phyloP scores from a whole-genome alignment of 164 flowering plant species.

The Nymphaea thermarum region DNA sequence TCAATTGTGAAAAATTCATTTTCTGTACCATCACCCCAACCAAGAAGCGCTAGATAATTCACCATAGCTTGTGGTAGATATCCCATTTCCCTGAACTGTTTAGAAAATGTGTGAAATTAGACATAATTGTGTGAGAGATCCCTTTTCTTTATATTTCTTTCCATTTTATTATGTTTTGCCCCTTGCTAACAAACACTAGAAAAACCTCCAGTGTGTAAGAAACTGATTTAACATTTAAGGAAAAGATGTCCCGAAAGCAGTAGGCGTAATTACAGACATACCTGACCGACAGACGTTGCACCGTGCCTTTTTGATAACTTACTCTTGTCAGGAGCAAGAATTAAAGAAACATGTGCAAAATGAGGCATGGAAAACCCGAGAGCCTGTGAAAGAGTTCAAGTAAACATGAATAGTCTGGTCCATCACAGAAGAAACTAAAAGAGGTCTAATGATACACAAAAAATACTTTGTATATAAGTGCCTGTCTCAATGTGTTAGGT shows the following conservation, averaged over 20 bases:
- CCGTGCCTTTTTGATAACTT: conserved; percentile 94
- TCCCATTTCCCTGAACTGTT: conserved; percentile 94
- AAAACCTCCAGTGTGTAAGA: too few species aligned
- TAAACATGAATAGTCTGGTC: conserved; percentile 3
- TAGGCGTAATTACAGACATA: conserved; percentile 8
- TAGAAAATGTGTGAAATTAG: background rate
- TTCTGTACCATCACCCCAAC: conserved; percentile 99
- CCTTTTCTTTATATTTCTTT: background rate
- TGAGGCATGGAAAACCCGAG: conserved; percentile 81
- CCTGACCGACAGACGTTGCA: conserved; percentile 99
- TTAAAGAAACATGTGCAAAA: conserved; percentile 94
- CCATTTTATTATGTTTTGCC: too few species aligned
- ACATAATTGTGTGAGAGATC: background rate
- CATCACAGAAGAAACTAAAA: background rate
- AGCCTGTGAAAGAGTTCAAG: conserved; percentile 39
- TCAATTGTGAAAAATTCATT: conserved; percentile 81
- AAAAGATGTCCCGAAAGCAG: too few species aligned
- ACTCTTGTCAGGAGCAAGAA: conserved; percentile 96
- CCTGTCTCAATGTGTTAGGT: conserved; percentile 90
- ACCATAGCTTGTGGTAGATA: conserved; percentile 91
- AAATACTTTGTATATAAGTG: conserved; percentile 73
- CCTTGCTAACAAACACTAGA: too few species aligned
- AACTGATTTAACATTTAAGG: too few species aligned
- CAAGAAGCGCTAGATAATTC: conserved; percentile 89
- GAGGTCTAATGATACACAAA: conserved; percentile 1